Evolutionary conservation across 2,329 filamentous ascomycete genomes (phyloP).

Genomic region (Didymella glomerata): DNA sequence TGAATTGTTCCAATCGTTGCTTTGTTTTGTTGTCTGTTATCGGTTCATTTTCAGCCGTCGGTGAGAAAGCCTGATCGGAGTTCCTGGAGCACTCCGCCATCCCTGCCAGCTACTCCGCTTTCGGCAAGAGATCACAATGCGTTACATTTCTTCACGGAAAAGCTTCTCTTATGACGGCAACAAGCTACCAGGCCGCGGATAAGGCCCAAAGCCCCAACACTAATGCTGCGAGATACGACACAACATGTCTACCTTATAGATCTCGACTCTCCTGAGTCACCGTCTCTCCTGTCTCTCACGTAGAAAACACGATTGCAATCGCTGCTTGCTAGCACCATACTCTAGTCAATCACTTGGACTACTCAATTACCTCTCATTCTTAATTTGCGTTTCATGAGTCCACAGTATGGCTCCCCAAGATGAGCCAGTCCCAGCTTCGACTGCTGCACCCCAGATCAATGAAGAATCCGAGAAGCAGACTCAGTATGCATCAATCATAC

Average conservation of each 20-base stretch:
- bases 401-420: slow-evolving; percentile 40
- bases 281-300: slow-evolving; percentile 4
- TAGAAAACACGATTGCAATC: slow-evolving; percentile 10
- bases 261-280: slow-evolving; percentile 20
- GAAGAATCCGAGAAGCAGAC: slow-evolving; percentile 38
- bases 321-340: neutral
- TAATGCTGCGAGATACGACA: slow-evolving; percentile 25
- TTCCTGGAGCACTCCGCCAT: slow-evolving; percentile 22
- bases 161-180: slow-evolving; percentile 37
- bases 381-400: slow-evolving; percentile 35
- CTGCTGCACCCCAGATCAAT: slow-evolving; percentile 21
- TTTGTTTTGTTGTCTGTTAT: neutral
- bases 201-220: slow-evolving; percentile 22
- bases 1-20: neutral
- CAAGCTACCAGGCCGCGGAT: slow-evolving; percentile 24
- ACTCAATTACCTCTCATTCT: neutral
- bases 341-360: neutral
- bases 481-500: slow-evolving; percentile 43
- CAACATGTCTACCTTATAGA: slow-evolving; percentile 25
- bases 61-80: slow-evolving; percentile 11
- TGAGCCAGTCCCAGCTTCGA: slow-evolving; percentile 29
- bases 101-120: slow-evolving; percentile 32
- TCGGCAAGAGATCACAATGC: slow-evolving; percentile 33
- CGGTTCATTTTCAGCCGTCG: slow-evolving; percentile 8
- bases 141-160: slow-evolving; percentile 43